phyloP scores from a whole-genome alignment of 164 flowering plant species.

The Stephania cephalantha region DNA sequence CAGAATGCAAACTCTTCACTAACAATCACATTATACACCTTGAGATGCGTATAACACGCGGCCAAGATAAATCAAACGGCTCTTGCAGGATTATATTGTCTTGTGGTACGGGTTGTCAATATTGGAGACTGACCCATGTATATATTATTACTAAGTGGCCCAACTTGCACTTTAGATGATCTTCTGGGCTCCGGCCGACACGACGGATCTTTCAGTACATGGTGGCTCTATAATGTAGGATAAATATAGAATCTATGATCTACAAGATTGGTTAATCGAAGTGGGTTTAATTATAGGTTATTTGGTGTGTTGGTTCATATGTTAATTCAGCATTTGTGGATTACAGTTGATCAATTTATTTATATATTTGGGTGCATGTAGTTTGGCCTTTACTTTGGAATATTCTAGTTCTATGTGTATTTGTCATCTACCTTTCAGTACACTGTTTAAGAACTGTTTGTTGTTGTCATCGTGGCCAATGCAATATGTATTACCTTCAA shows the following conservation, averaged over 20 bases:
- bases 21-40: too few relatives aligned
- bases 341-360: neutral
- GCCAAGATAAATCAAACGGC: too few relatives aligned
- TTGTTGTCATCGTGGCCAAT: too few relatives aligned
- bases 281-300: neutral
- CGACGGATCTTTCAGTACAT: constrained; percentile 4
- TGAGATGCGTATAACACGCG: too few relatives aligned
- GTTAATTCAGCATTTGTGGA: neutral
- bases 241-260: neutral
- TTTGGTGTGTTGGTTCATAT: constrained; percentile 2
- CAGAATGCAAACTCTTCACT: too few relatives aligned
- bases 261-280: neutral
- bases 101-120: too few relatives aligned
- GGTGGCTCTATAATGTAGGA: neutral
- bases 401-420: too few relatives aligned
- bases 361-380: neutral
- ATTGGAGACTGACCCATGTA: too few relatives aligned
- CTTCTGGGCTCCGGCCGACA: constrained; percentile 3
- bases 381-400: neutral
- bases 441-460: too few relatives aligned
- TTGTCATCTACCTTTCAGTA: too few relatives aligned
- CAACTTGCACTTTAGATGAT: neutral
- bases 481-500: too few relatives aligned
- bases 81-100: too few relatives aligned
- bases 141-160: neutral